phyloP scores from a whole-genome alignment of 768 basidiomycete genomes.

The Crucibulum laeve region DNA sequence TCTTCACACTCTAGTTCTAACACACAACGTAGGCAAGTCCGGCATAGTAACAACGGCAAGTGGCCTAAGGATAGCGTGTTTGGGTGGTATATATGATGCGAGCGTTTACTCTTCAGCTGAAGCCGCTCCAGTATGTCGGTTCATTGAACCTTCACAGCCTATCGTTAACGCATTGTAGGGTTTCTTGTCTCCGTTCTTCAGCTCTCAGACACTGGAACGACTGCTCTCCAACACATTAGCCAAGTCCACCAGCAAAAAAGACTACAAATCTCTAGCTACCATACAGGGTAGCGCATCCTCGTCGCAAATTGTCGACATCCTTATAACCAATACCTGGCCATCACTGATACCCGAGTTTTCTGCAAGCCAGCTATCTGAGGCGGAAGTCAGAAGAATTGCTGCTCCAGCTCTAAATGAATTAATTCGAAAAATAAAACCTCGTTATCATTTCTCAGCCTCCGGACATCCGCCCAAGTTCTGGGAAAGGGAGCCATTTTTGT shows the following conservation, averaged over 20 bases:
- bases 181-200: constrained; percentile 74
- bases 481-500: constrained; percentile 91
- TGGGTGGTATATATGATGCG: constrained; percentile 74
- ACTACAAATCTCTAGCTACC: constrained; percentile 61
- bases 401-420: constrained; percentile 64
- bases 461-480: constrained; percentile 77
- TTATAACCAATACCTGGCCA: constrained; percentile 81
- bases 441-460: constrained; percentile 80
- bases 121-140: constrained; percentile 52
- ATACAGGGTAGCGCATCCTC: constrained; percentile 59
- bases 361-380: constrained; percentile 40
- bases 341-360: constrained; percentile 60
- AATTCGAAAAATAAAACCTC: constrained; percentile 64
- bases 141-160: not conserved
- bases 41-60: constrained; percentile 74
- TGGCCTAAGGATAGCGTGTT: constrained; percentile 79
- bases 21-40: constrained; percentile 62
- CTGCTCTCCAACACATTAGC: constrained; percentile 67
- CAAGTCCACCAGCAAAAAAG: constrained; percentile 41
- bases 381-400: constrained; percentile 38
- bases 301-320: constrained; percentile 71
- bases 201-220: constrained; percentile 63
- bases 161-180: constrained; percentile 38
- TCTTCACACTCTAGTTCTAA: not conserved
- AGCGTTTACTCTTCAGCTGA: constrained; percentile 56